A percentile compares a stretch with the other conserved stretches of the same genome.
These are phyloP conservation scores for Tetrahymena borealis DNA, from an alignment of 73 alveolate genomes.

Conservation along the genomic window DNA sequence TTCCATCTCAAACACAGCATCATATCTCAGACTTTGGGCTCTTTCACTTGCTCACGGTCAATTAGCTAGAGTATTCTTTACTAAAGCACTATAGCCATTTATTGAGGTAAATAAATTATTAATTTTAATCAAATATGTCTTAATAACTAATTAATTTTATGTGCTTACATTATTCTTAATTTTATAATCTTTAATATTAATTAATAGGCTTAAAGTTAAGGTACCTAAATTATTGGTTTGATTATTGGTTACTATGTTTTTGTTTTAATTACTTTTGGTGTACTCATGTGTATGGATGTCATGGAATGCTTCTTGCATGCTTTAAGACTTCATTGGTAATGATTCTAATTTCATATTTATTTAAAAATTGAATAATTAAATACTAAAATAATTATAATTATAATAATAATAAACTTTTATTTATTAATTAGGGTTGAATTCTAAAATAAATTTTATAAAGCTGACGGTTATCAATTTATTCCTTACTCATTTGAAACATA, in stretches of 20 bases:
- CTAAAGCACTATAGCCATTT: slow-evolving; percentile 62
- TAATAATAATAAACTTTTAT: too few species aligned
- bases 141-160: too few species aligned
- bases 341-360: neutral
- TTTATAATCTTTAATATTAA: too few species aligned
- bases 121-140: neutral
- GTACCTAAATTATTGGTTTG: slow-evolving; percentile 39
- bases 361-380: neutral
- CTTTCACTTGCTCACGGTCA: slow-evolving; percentile 95
- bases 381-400: too few species aligned
- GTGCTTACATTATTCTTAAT: too few species aligned
- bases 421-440: slow-evolving; percentile 73
- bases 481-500: slow-evolving; percentile 74
- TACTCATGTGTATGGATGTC: slow-evolving; percentile 96
- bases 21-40: slow-evolving; percentile 98
- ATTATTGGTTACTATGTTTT: slow-evolving; percentile 71
- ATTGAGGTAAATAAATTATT: slow-evolving; percentile 16
- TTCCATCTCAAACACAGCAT: slow-evolving; percentile 95
- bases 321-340: slow-evolving; percentile 91
- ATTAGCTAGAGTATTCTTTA: slow-evolving; percentile 91
- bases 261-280: slow-evolving; percentile 73
- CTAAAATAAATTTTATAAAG: slow-evolving; percentile 92
- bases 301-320: slow-evolving; percentile 97
- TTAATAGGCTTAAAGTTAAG: slow-evolving; percentile 41
- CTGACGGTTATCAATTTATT: slow-evolving; percentile 82